Evolutionary conservation across 2,329 filamentous ascomycete species (phyloP).

Genomic region (Onygenales sp.): DNA sequence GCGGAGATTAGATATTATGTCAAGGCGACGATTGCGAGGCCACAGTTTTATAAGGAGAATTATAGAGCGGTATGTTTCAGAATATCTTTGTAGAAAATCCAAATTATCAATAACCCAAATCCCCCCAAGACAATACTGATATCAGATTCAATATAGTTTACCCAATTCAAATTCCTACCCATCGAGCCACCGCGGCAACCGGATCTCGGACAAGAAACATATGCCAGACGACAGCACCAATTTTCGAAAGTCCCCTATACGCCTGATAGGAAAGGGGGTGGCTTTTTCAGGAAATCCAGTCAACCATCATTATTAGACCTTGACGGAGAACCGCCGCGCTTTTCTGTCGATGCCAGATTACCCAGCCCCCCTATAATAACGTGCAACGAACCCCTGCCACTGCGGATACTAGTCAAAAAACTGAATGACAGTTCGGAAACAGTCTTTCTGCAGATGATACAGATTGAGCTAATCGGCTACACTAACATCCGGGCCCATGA

Average conservation of each 20-base stretch:
- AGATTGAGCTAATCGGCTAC: conserved; percentile 70
- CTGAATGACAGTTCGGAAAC: conserved; percentile 58
- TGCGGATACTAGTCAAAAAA: conserved; percentile 72
- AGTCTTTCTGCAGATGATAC: conserved; percentile 66
- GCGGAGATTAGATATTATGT: conserved; percentile 91
- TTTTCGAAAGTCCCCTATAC: conserved; percentile 33
- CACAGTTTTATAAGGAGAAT: conserved; percentile 83
- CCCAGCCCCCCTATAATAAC: conserved; percentile 83
- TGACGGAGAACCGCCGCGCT: conserved; percentile 39
- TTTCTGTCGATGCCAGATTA: conserved; percentile 73
- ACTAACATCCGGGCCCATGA: conserved; percentile 74
- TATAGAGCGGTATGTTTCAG: conserved; percentile 45
- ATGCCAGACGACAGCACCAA: conserved; percentile 63
- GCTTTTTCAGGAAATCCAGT: conserved; percentile 46
- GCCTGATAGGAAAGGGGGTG: conserved; percentile 41
- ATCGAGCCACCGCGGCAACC: conserved; percentile 76
- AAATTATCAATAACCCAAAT: neutral
- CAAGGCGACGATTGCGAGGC: conserved; percentile 89
- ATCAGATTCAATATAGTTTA: conserved; percentile 23
- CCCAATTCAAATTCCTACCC: conserved; percentile 75
- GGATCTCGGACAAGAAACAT: conserved; percentile 64
- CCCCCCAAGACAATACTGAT: conserved; percentile 5
- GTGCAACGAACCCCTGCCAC: conserved; percentile 74
- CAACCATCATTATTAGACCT: conserved; percentile 19
- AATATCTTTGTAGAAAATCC: neutral